Percentiles rank a stretch among this genome's conserved stretches.
phyloP scores from a whole-genome alignment of 805 yeast genomes.

The Spathaspora gorwiae region DNA sequence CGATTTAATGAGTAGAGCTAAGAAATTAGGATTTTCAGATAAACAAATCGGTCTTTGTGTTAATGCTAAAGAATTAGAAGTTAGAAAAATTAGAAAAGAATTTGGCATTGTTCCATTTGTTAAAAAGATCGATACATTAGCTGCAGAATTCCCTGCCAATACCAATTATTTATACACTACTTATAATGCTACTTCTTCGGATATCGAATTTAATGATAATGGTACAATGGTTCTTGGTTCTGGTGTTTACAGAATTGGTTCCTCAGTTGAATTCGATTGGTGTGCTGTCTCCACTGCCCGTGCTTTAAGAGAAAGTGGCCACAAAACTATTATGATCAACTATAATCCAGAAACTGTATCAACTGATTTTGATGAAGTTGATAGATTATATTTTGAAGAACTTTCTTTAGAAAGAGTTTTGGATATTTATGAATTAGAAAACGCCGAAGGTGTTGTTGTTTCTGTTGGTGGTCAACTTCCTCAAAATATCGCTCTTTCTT shows the following conservation, averaged over 20 bases:
- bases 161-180: slow-evolving; percentile 96
- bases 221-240: slow-evolving; percentile 96
- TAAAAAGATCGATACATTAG: slow-evolving; percentile 93
- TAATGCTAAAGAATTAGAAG: slow-evolving; percentile 69
- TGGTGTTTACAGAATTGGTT: slow-evolving; percentile 98
- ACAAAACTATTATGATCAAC: slow-evolving; percentile 91
- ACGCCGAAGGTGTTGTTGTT: slow-evolving; percentile 85
- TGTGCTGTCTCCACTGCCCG: slow-evolving; percentile 97
- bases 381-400: slow-evolving; percentile 94
- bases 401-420: slow-evolving; percentile 91
- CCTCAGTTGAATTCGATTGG: slow-evolving; percentile 99
- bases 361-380: slow-evolving; percentile 97
- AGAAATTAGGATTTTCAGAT: slow-evolving; percentile 93
- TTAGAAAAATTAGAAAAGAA: slow-evolving; percentile 75
- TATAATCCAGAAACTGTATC: slow-evolving; percentile 98
- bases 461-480: slow-evolving; percentile 98
- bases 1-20: slow-evolving; percentile 72
- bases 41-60: slow-evolving; percentile 83
- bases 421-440: slow-evolving; percentile 94
- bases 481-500: slow-evolving; percentile 86
- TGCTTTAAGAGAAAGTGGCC: slow-evolving; percentile 82
- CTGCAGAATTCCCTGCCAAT: slow-evolving; percentile 98
- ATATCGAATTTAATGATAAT: slow-evolving; percentile 78
- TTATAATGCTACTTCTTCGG: slow-evolving; percentile 84
- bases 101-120: slow-evolving; percentile 87